These are phyloP conservation scores for Gamarada debralockiae DNA, from an alignment of 495 filamentous ascomycete species.

Conservation along the genomic window DNA sequence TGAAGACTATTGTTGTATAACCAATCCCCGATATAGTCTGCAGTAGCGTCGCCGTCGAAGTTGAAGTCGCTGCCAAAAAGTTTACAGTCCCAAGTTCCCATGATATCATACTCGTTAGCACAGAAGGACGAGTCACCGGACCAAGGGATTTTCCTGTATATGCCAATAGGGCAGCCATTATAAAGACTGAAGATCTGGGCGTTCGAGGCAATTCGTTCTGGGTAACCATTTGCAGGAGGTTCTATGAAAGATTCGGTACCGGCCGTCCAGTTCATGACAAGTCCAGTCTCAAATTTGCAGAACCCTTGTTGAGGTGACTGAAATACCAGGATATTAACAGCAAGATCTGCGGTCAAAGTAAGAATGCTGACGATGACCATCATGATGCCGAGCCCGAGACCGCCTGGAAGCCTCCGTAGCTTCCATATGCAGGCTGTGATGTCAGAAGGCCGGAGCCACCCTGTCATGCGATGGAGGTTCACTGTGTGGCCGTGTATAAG, in stretches of 20 bases:
- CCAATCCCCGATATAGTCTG: background rate
- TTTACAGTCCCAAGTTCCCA: background rate
- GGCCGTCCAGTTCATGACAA: background rate
- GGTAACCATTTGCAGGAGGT: background rate
- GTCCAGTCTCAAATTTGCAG: background rate
- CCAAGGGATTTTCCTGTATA: background rate
- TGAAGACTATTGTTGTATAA: background rate
- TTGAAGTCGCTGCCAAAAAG: background rate
- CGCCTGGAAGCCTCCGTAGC: background rate
- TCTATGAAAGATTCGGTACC: background rate
- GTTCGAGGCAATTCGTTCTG: background rate
- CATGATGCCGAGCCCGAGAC: background rate
- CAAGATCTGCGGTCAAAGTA: background rate
- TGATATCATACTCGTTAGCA: background rate
- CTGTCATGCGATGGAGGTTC: background rate
- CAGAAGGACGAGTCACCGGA: background rate
- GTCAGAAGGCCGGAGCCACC: background rate
- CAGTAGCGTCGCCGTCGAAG: background rate
- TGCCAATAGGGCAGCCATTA: background rate
- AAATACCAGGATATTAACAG: background rate
- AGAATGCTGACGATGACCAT: background rate
- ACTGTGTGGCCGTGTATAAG: background rate
- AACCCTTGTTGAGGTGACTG: background rate
- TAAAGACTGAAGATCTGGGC: background rate
- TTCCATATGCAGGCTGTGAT: background rate